Conservation (phyloP, 768 basidiomycete genomes). For the Boletus reticulatus region DNA sequence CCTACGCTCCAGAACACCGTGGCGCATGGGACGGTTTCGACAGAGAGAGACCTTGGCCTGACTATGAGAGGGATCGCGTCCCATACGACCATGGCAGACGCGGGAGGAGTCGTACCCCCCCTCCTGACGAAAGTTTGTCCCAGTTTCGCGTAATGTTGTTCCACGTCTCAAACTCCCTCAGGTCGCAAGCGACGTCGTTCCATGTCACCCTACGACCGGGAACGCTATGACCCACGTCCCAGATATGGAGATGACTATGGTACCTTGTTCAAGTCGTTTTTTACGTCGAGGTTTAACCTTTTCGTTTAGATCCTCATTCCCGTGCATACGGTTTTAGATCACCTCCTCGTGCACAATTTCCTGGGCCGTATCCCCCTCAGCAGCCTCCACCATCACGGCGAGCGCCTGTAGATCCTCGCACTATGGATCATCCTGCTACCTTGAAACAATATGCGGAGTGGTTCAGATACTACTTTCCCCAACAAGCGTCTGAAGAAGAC, state of each 20-base stretch:
- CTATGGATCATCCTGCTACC: slow-evolving; percentile 76
- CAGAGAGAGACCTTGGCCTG: slow-evolving; percentile 62
- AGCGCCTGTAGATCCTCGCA: slow-evolving; percentile 75
- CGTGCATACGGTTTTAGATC: slow-evolving; percentile 63
- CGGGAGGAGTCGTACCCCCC: slow-evolving; percentile 76
- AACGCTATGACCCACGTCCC: slow-evolving; percentile 79
- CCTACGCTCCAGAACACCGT: slow-evolving; percentile 58
- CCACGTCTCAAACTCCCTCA: slow-evolving; percentile 24
- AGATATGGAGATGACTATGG: slow-evolving; percentile 82
- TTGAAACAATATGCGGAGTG: slow-evolving; percentile 86
- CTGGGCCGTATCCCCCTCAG: slow-evolving; percentile 35
- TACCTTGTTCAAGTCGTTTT: slow-evolving; percentile 35
- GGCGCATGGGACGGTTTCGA: slow-evolving; percentile 71
- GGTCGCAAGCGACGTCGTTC: slow-evolving; percentile 81
- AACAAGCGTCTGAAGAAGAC: slow-evolving; percentile 80
- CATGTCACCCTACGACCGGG: slow-evolving; percentile 70
- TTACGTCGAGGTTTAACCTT: slow-evolving; percentile 4
- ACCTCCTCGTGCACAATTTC: slow-evolving; percentile 57
- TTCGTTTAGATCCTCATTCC: slow-evolving; percentile 57
- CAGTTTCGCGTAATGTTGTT: background rate
- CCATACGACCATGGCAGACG: slow-evolving; percentile 68
- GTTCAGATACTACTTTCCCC: slow-evolving; percentile 76
- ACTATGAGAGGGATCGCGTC: slow-evolving; percentile 67
- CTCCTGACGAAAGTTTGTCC: slow-evolving; percentile 59
- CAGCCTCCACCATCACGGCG: slow-evolving; percentile 52